These are phyloP conservation scores for Scytalidium lignicola DNA, from an alignment of 2,329 filamentous ascomycete species.

Conservation along the genomic window DNA sequence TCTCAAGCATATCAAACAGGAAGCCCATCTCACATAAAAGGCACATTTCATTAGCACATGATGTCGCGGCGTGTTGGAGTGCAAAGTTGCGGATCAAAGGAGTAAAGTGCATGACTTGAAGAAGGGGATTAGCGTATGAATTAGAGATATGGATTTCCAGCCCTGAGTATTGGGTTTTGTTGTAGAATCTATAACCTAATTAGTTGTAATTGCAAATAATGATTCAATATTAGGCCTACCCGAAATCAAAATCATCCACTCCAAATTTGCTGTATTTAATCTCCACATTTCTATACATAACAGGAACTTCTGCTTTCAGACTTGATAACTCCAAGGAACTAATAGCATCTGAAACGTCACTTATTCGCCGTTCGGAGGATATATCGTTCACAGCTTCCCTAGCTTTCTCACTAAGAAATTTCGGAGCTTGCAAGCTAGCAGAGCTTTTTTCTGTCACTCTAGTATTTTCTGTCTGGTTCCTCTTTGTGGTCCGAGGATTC, in stretches of 20 bases:
- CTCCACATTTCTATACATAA: slow-evolving; percentile 89
- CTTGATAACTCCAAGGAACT: slow-evolving; percentile 67
- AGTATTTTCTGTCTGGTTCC: slow-evolving; percentile 81
- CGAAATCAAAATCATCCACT: slow-evolving; percentile 98
- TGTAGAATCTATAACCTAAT: slow-evolving; percentile 67
- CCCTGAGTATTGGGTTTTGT: slow-evolving; percentile 85
- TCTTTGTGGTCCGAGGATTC: slow-evolving; percentile 65
- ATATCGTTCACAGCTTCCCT: slow-evolving; percentile 55
- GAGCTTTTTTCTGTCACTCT: slow-evolving; percentile 57
- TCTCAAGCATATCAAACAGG: slow-evolving; percentile 96
- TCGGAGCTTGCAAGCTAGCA: slow-evolving; percentile 66
- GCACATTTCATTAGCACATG: slow-evolving; percentile 78
- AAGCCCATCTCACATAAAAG: slow-evolving; percentile 92
- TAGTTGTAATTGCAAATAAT: slow-evolving; percentile 9
- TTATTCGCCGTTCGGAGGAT: slow-evolving; percentile 32
- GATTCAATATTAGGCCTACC: slow-evolving; percentile 44
- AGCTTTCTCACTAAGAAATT: slow-evolving; percentile 91
- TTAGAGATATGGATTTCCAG: slow-evolving; percentile 95
- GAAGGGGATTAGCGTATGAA: slow-evolving; percentile 87
- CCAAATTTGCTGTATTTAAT: slow-evolving; percentile 99
- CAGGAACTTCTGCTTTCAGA: slow-evolving; percentile 74
- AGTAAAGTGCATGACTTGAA: slow-evolving; percentile 89
- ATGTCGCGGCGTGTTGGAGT: slow-evolving; percentile 80
- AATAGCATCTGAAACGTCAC: slow-evolving; percentile 59
- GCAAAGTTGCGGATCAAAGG: slow-evolving; percentile 83